Evolutionary conservation across 768 basidiomycete species (phyloP), one percentile per base, ranked within the genome.

Genomic region (Rhizopogon sp.): DNA sequence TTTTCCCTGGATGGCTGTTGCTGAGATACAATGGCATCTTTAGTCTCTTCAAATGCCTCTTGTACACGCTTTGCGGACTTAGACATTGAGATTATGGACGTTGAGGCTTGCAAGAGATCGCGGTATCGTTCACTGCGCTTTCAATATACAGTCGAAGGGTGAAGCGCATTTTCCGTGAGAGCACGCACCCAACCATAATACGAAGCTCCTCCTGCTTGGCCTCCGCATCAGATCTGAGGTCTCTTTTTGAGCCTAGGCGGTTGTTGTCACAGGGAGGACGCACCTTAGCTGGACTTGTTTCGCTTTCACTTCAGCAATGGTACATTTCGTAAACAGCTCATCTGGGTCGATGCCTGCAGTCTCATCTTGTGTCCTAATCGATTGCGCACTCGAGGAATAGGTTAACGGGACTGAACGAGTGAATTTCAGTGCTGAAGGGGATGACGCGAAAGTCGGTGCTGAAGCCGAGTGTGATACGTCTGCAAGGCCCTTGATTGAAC

Each of bases 151-250:
- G 62, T 74, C 71, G 70, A 58, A 71, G 53, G 47, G 51, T 10
- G 35, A 44, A 43, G 39, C 46, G 11, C 10, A 8, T 28, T 35
- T 28, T 39, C 28, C 16, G 55, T 16, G 54, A 46, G 35, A 56
- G 43, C 59, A 85, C 91, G 81, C 74, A 93, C 91, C 91, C 91
- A 72, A 93, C 91, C 91, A 93, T 93, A 43, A 89, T 76, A 63
- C 91, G 80, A 43, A 93, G 78, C 64, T 93, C 91, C 66, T 93
- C 88, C 63, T 91, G 88, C 69, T 93, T 93, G 43, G 83, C 85
- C 65, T 92, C 88, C 0, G 90, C 91, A 72, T 93, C 91, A 14
- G 79, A 72, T 67, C 90, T 92, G 41, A 11, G 31, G 8, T 16
- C 14, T 37, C 20, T 14, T 5, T 22, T 22, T 43, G 46, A 28